These are phyloP conservation scores for Pholiota microspora DNA, from an alignment of 768 basidiomycete genomes.

Conservation along the genomic window DNA sequence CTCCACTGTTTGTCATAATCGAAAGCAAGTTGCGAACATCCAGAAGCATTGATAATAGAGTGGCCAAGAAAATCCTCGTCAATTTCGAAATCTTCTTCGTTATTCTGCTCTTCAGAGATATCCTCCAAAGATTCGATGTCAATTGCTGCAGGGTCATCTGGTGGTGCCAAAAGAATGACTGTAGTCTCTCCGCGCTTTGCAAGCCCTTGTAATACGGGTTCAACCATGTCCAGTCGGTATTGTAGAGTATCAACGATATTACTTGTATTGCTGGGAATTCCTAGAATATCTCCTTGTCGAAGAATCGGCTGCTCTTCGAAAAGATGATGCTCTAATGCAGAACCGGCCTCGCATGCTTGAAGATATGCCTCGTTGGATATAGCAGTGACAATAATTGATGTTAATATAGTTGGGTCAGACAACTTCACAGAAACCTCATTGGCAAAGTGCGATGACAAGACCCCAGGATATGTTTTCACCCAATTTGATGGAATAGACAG, in stretches of 20 bases:
- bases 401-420: slow-evolving; percentile 26
- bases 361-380: slow-evolving; percentile 47
- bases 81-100: slow-evolving; percentile 58
- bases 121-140: slow-evolving; percentile 10
- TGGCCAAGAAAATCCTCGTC: slow-evolving; percentile 68
- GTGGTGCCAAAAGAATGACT: slow-evolving; percentile 45
- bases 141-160: slow-evolving; percentile 14
- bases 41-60: slow-evolving; percentile 34
- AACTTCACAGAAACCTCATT: slow-evolving; percentile 11
- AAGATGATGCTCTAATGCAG: slow-evolving; percentile 42
- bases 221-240: slow-evolving; percentile 56
- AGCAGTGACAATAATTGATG: slow-evolving; percentile 51
- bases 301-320: slow-evolving; percentile 42
- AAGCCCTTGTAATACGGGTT: slow-evolving; percentile 76
- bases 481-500: slow-evolving; percentile 42
- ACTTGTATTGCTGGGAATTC: slow-evolving; percentile 11
- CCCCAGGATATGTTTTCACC: slow-evolving; percentile 20
- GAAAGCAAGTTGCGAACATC: slow-evolving; percentile 17
- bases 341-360: slow-evolving; percentile 32
- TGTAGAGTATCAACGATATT: slow-evolving; percentile 21
- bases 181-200: slow-evolving; percentile 46
- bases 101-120: slow-evolving; percentile 31
- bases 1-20: background rate
- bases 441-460: slow-evolving; percentile 6
- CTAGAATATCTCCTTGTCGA: slow-evolving; percentile 41